phyloP scores from a whole-genome alignment of 2,329 filamentous ascomycete genomes.

The Monilinia fructicola region DNA sequence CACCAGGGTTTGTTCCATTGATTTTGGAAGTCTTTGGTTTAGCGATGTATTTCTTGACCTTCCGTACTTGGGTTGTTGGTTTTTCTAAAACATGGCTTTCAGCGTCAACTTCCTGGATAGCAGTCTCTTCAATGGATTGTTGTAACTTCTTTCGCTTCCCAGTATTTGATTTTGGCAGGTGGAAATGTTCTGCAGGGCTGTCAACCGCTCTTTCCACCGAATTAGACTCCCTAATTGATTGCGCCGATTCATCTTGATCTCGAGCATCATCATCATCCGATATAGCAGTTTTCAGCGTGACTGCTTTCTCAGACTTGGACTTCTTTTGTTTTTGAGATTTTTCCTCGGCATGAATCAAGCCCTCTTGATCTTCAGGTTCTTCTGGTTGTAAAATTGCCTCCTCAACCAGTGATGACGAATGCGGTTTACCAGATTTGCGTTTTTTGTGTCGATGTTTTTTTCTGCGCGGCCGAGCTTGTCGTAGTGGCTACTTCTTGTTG shows the following conservation, averaged over 20 bases:
- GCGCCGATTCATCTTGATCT: neutral
- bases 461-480: neutral
- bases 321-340: neutral
- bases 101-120: neutral
- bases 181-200: neutral
- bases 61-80: neutral
- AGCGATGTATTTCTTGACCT: neutral
- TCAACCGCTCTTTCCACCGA: neutral
- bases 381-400: neutral
- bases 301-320: neutral
- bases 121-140: neutral
- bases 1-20: slow-evolving; percentile 1
- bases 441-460: neutral
- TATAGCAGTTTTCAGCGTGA: neutral
- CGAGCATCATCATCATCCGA: neutral
- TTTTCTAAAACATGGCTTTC: neutral
- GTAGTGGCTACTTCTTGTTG: neutral
- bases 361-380: neutral
- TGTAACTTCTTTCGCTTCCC: slow-evolving; percentile 8
- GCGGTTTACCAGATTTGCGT: neutral
- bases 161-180: slow-evolving; percentile 3
- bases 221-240: neutral
- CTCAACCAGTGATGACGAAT: neutral
- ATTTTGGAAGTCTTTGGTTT: slow-evolving; percentile 7
- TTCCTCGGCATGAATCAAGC: neutral